Evolutionary conservation across 2,329 filamentous ascomycete genomes (phyloP), one percentile per base, ranked within the genome.

Genomic region (Helicocarpus griseus): DNA sequence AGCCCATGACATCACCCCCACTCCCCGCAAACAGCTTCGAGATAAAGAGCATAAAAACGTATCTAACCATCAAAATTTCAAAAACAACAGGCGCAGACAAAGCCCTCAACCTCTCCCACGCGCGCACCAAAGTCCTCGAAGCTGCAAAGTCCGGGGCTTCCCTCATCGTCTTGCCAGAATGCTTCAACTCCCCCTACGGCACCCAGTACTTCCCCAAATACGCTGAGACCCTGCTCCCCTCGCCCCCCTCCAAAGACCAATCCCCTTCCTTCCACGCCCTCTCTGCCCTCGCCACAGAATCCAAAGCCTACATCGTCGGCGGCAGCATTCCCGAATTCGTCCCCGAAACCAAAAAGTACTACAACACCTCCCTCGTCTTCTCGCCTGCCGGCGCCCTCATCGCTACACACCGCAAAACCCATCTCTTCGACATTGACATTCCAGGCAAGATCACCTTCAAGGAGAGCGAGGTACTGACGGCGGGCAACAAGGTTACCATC

Each of bases 131-230:
- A 66, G 89, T 97, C 53, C 79, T 89, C 56, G 83, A 89, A 67
- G 91, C 93, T 4, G 85, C 89, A 22, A 69, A 74, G 24, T 74
- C 74, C 3, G 91, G 91, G 59, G 89, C 91, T 54, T 82, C 86
- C 52, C 82, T 98, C 54, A 84, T 97, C 58, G 89, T 97, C 31
- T 80, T 98, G 17, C 93, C 93, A 33, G 93, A 98, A 74, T 98
- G 93, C 77, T 98, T 98, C 82, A 98, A 98, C 76, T 94, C 87
- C 39, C 93, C 93, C 7, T 98, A 98, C 71, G 93, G 93, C 59
- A 89, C 83, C 58, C 78, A 89, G 64, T 90, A 85, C 76, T 98
- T 98, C 72, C 85, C 90, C 50, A 80, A 83, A 55, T 97, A 97
- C 69, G 90, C 93, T 59, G 93, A 98, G 71, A 85, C 82, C 1